Base-by-base conservation (phyloP, 2,329 filamentous ascomycete species). In the Aspergillus transmontanensis region DNA sequence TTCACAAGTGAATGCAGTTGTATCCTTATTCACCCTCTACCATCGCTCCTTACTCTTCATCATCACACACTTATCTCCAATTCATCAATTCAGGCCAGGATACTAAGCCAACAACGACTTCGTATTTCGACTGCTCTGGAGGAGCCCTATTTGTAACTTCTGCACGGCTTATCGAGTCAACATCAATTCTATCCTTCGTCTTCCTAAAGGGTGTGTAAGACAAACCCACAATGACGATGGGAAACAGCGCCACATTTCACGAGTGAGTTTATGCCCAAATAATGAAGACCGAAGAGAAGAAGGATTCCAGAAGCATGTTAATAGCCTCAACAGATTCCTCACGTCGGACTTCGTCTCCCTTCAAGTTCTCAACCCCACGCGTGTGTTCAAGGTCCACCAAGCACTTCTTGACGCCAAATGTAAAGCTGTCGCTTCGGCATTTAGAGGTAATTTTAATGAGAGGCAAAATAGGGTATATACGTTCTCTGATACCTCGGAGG, bases 381-480 rank as follows among this genome's bases (percentile, higher is more conserved):
- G 28, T 28, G 30, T 26, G 28, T 66, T 53, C 41, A 63, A 61
- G 39, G 63, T 61, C 12, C 61, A 66, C 36, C 50, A 45, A 36
- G 54, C 23, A 7, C 61, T 61, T n/a, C 51, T 66, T 1, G 50
- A 58, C 23, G 43, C 50, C 10, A 64, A 63, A 55, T 64, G 23
- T 58, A 51, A 41, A 53, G 45, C 28, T 4, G 23, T 57, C 4
- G 43, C 34, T n/a, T 32, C 39, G 16, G 57, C 43, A 11, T 34
- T 62, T 23, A 30, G 14, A 4, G 19, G 28, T 30, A 41, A 48
- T 9, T 53, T 57, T 21, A 26, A 39, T 14, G 50, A 61, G 34
- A 6, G 41, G 21, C 23, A 48, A 10, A 30, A 45, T 45, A 19
- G 34, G 10, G 23, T 39, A 1, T 57, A 64, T 23, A 57, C 55